A percentile compares a stretch with the other conserved stretches of the same genome.
phyloP scores from a whole-genome alignment of 2,329 filamentous ascomycete species.

The Trichoderma polysporum region DNA sequence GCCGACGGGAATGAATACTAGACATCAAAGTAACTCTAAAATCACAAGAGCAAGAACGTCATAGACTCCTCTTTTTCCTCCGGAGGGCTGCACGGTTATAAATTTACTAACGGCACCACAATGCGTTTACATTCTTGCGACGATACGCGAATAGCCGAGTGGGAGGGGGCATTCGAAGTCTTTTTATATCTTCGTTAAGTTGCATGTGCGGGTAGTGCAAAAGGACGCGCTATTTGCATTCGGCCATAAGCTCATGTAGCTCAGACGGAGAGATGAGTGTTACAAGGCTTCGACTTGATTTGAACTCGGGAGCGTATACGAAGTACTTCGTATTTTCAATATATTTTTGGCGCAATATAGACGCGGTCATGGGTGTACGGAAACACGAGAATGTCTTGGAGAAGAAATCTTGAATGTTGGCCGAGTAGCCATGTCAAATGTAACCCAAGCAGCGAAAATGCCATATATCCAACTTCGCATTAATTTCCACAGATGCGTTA shows the following conservation, averaged over 20 bases:
- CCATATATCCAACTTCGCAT: neutral
- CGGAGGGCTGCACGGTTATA: neutral
- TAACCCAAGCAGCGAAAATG: neutral
- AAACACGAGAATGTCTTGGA: neutral
- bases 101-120: neutral
- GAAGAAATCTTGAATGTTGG: neutral
- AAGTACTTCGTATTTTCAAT: neutral
- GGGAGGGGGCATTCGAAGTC: neutral
- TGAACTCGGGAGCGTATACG: neutral
- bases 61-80: neutral
- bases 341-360: neutral
- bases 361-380: neutral
- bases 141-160: neutral
- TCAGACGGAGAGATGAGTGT: no score
- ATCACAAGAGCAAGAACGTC: neutral
- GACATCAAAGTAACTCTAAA: neutral
- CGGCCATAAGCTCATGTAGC: neutral
- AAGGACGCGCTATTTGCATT: neutral
- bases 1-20: neutral
- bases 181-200: no score
- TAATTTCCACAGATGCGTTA: neutral
- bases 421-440: neutral
- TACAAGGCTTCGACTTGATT: neutral
- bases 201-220: neutral
- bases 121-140: neutral